These are phyloP conservation scores for Tulasnella sp. DNA, from an alignment of 768 basidiomycete species.

Conservation along the genomic window DNA sequence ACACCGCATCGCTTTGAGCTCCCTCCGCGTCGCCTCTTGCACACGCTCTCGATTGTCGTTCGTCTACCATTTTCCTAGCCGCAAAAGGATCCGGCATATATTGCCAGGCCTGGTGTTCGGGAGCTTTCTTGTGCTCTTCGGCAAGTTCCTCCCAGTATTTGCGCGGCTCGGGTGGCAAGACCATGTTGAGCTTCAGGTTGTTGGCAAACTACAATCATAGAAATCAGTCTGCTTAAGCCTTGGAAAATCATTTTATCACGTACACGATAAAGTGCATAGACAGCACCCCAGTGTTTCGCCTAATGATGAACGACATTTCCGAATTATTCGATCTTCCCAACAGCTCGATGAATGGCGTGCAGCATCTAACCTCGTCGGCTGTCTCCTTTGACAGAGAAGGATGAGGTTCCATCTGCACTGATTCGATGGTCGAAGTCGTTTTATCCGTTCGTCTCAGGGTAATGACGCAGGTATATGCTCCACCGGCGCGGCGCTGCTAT, in stretches of 20 bases:
- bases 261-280: slow-evolving; percentile 85
- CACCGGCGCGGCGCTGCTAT: slow-evolving; percentile 34
- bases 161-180: slow-evolving; percentile 80
- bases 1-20: slow-evolving; percentile 25
- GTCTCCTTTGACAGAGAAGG: slow-evolving; percentile 68
- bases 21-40: slow-evolving; percentile 50
- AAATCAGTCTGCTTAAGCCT: neutral
- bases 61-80: slow-evolving; percentile 66
- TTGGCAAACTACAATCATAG: slow-evolving; percentile 65
- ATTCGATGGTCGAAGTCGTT: slow-evolving; percentile 70
- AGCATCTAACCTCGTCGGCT: slow-evolving; percentile 56
- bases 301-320: slow-evolving; percentile 11
- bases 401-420: slow-evolving; percentile 71
- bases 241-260: slow-evolving; percentile 36
- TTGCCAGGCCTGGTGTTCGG: slow-evolving; percentile 80
- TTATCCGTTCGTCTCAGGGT: slow-evolving; percentile 68
- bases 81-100: slow-evolving; percentile 86
- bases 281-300: slow-evolving; percentile 90
- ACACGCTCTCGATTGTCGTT: slow-evolving; percentile 62
- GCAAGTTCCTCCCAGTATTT: slow-evolving; percentile 86
- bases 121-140: slow-evolving; percentile 65
- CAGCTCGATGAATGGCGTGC: neutral
- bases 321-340: neutral
- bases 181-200: slow-evolving; percentile 68
- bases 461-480: slow-evolving; percentile 60